Base-by-base conservation (phyloP, 176 grass and related monocot species). In the Lolium perenne region DNA sequence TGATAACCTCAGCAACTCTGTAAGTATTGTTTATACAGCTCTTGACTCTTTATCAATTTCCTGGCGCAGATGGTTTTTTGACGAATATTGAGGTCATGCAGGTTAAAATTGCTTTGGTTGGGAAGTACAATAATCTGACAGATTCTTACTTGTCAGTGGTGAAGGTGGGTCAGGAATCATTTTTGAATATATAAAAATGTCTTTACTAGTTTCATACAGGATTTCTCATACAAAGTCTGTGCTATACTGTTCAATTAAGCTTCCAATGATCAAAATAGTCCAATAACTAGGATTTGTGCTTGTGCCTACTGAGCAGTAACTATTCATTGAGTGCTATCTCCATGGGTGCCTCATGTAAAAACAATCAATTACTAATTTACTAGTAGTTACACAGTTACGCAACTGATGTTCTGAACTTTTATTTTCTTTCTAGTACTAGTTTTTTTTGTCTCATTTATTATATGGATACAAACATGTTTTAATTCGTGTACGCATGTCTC, bases 81-180 rank as follows among this genome's bases (percentile, higher is more conserved):
- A 58, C 45, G 10, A n/a, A 57, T 72, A 56, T 78, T 26, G 46
- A 75, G 62, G 15, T 67, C 67, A 74, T 91, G 85, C 92, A 98
- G 97, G 94, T 98, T 92, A 98, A 94, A 89, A 92, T 98, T 90
- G 97, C 97, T 85, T 86, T 98, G 90, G 97, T 98, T 83, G 97
- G 97, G 79, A 98, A 98, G 84, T 98, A 98, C 86, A 98, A 92
- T 76, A 82, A 91, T 75, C 73, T 98, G 88, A 91, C 94, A 72
- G 97, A 98, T 86, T 95, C 97, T 43, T 98, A 98, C 80, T 85
- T 98, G 62, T 98, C 97, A 22, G 97, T 98, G 77, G 91, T 95
- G 55, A 98, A 98, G 94, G 97, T 94, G 18, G 18, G 78, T 70
- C 59, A 40, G 17, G 17, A 80, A 43, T 81, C 18, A 69, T 57